phyloP scores from a whole-genome alignment of 257 asterid species.

The Rauvolfia tetraphylla region DNA sequence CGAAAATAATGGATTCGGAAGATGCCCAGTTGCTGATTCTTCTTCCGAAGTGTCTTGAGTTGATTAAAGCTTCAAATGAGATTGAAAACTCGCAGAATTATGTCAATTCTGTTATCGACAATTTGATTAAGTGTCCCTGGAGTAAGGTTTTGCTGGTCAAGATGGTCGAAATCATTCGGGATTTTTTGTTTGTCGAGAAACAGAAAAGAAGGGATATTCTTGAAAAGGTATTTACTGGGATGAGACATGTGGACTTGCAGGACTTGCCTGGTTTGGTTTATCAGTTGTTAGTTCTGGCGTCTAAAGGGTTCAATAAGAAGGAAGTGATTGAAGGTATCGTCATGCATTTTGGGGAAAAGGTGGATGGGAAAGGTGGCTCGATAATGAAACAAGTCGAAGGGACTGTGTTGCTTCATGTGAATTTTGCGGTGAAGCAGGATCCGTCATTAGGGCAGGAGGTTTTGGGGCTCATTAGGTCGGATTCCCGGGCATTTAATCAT shows the following conservation, averaged over 20 bases:
- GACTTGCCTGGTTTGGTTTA: constrained; percentile 80
- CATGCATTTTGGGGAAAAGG: constrained; percentile 53
- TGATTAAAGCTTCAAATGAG: constrained; percentile 52
- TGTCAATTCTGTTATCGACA: constrained; percentile 47
- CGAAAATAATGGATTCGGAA: constrained; percentile 45
- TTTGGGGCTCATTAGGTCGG: constrained; percentile 58
- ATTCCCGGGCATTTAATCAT: constrained; percentile 70
- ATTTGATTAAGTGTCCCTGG: constrained; percentile 50
- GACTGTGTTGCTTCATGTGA: constrained; percentile 83
- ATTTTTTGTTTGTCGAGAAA: constrained; percentile 51
- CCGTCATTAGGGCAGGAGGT: constrained; percentile 81
- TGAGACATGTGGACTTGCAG: constrained; percentile 64
- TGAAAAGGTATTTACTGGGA: constrained; percentile 53
- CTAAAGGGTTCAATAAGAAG: constrained; percentile 74
- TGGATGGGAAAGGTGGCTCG: constrained; percentile 40
- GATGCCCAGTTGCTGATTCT: constrained; percentile 55
- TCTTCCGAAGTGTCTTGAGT: constrained; percentile 58
- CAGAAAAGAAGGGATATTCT: constrained; percentile 50
- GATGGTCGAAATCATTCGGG: constrained; percentile 62
- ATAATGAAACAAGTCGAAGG: constrained; percentile 78
- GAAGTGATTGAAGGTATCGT: constrained; percentile 78
- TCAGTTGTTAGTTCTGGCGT: constrained; percentile 70
- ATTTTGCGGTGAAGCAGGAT: constrained; percentile 85
- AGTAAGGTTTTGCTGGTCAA: constrained; percentile 61
- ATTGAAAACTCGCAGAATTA: constrained; percentile 44